These are phyloP conservation scores for Acorus gramineus DNA, from an alignment of 106 monocot genomes.

Conservation along the genomic window DNA sequence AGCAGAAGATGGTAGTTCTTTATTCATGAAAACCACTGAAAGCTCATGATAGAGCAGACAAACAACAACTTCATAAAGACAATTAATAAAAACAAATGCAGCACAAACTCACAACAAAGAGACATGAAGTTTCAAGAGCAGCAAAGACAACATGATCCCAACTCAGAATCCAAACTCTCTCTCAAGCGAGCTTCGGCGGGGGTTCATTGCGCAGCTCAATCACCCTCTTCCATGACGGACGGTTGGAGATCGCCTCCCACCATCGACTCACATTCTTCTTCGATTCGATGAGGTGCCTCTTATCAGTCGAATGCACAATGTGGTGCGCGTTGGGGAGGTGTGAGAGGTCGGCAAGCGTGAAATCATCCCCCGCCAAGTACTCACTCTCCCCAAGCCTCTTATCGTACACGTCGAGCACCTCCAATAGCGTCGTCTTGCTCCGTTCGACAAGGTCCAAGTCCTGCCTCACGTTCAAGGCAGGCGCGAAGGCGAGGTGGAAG, in stretches of 20 bases:
- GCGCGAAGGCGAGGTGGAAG: constrained; percentile 12
- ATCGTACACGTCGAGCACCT: constrained; percentile 9
- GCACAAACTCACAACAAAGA: too few species aligned
- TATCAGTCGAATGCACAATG: background rate
- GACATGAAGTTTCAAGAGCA: too few species aligned
- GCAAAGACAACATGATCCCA: too few species aligned
- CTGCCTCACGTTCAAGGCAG: background rate
- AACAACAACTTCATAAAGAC: too few species aligned
- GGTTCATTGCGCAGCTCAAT: constrained; percentile 5
- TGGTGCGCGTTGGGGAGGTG: constrained; percentile 18
- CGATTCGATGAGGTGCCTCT: constrained; percentile 3
- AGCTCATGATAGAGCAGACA: too few species aligned
- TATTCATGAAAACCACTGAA: too few species aligned
- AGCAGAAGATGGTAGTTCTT: too few species aligned
- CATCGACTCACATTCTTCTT: constrained; percentile 12
- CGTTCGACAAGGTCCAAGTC: background rate
- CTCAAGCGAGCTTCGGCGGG: background rate
- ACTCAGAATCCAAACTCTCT: too few species aligned
- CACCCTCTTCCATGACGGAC: constrained; percentile 12
- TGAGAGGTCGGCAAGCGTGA: constrained; percentile 18
- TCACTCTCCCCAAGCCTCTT: constrained; percentile 7
- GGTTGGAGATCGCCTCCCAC: constrained; percentile 12
- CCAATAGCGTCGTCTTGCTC: background rate
- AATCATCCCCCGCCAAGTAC: constrained; percentile 8
- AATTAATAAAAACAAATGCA: too few species aligned